phyloP scores from a whole-genome alignment of 2,329 filamentous ascomycete genomes.

The Metarhizium sp. region DNA sequence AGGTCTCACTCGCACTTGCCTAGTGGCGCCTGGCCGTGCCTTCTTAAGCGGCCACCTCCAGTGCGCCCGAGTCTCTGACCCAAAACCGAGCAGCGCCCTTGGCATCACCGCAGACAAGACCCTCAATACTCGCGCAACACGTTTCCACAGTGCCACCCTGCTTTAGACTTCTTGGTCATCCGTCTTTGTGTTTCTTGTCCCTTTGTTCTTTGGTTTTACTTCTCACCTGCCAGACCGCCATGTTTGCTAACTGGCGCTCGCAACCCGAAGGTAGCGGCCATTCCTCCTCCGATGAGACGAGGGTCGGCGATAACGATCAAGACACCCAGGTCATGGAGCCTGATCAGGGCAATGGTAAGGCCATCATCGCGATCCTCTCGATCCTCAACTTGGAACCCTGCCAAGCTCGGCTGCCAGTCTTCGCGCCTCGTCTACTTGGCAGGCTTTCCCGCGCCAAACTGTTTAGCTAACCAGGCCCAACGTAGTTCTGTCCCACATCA shows the following conservation, averaged over 20 bases:
- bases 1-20: background rate
- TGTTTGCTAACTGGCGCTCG: slow-evolving; percentile 34
- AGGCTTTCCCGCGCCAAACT: slow-evolving; percentile 8
- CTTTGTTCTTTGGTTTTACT: slow-evolving; percentile 8
- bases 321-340: slow-evolving; percentile 80
- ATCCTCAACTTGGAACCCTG: background rate
- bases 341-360: slow-evolving; percentile 86
- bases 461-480: background rate
- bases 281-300: slow-evolving; percentile 49
- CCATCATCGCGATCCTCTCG: background rate
- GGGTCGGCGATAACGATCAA: slow-evolving; percentile 39
- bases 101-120: background rate
- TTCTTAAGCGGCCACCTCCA: background rate
- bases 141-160: background rate
- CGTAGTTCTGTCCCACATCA: slow-evolving; percentile 88
- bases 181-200: slow-evolving; percentile 4
- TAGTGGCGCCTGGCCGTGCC: slow-evolving; percentile 1
- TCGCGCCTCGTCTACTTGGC: background rate
- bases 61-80: background rate
- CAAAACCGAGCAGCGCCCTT: background rate
- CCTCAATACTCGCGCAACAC: background rate
- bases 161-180: background rate
- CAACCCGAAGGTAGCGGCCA: slow-evolving; percentile 34
- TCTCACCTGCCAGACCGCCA: slow-evolving; percentile 12
- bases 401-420: background rate